Conservation (phyloP, 306 rosid genomes). For the Casuarina equisetifolia region DNA sequence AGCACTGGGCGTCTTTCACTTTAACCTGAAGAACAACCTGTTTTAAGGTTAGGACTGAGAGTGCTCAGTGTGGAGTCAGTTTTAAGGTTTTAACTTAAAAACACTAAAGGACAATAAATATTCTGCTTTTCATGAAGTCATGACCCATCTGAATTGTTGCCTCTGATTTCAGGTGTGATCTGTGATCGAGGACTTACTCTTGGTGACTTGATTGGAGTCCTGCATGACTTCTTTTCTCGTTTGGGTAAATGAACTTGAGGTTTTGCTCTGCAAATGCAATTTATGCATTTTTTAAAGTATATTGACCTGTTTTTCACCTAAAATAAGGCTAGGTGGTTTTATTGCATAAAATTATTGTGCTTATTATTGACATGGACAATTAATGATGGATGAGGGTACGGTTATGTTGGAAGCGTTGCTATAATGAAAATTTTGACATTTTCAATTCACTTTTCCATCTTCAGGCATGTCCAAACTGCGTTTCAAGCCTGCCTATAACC, state of each 20-base stretch:
- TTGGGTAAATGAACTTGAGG: slow-evolving; percentile 50
- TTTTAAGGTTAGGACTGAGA: background rate
- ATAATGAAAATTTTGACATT: background rate
- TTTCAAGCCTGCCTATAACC: slow-evolving; percentile 97
- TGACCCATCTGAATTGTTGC: slow-evolving; percentile 7
- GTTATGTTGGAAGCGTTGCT: background rate
- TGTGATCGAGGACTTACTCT: slow-evolving; percentile 91
- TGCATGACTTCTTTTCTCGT: slow-evolving; percentile 85
- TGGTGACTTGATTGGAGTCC: slow-evolving; percentile 80
- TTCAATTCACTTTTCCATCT: slow-evolving; percentile 12
- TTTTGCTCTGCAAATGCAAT: slow-evolving; percentile 2
- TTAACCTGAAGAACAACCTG: background rate
- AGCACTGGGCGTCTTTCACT: background rate
- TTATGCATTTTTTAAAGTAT: background rate
- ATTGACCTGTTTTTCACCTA: background rate
- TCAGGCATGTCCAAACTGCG: slow-evolving; percentile 82
- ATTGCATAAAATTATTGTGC: slow-evolving; percentile 1
- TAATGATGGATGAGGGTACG: background rate
- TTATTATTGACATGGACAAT: background rate
- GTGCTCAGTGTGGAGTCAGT: background rate
- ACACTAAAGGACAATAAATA: background rate
- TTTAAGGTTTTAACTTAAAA: background rate
- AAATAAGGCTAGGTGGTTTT: background rate
- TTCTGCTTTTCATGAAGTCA: background rate
- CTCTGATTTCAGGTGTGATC: slow-evolving; percentile 65